Evolutionary conservation across 177 flowering plant genomes (phyloP).

Genomic region (Vitis hybrid): DNA sequence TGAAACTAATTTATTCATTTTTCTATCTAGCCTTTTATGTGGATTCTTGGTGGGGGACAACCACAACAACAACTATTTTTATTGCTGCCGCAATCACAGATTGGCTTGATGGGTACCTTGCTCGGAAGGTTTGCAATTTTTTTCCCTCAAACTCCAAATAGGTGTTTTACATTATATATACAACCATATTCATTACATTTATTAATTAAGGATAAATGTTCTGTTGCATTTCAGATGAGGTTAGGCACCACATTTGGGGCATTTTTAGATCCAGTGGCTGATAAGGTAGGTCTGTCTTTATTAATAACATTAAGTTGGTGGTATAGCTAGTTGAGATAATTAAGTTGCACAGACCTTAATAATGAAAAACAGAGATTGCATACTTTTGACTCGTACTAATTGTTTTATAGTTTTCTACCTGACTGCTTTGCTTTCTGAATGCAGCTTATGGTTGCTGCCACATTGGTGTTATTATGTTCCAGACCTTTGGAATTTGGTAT

Average conservation of each 20-base stretch:
- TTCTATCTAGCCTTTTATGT: conserved; percentile 69
- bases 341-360: background rate
- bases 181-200: background rate
- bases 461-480: conserved; percentile 78
- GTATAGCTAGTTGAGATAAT: background rate
- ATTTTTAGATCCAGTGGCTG: conserved; percentile 98
- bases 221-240: conserved; percentile 63
- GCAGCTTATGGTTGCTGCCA: conserved; percentile 99
- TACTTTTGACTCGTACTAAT: background rate
- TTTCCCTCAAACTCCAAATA: background rate
- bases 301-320: background rate
- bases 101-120: conserved; percentile 99
- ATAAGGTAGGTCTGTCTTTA: conserved; percentile 60
- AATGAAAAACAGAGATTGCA: background rate
- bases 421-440: conserved; percentile 21
- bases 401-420: background rate
- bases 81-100: conserved; percentile 91
- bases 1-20: conserved; percentile 16
- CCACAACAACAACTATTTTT: conserved; percentile 84
- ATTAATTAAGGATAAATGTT: background rate
- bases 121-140: conserved; percentile 64
- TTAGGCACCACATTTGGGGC: conserved; percentile 89
- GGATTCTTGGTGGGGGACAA: conserved; percentile 81
- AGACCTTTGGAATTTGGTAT: conserved; percentile 54
- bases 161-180: background rate